Base-by-base conservation (phyloP, 768 basidiomycete genomes). In the Candolleomyces eurysporus region DNA sequence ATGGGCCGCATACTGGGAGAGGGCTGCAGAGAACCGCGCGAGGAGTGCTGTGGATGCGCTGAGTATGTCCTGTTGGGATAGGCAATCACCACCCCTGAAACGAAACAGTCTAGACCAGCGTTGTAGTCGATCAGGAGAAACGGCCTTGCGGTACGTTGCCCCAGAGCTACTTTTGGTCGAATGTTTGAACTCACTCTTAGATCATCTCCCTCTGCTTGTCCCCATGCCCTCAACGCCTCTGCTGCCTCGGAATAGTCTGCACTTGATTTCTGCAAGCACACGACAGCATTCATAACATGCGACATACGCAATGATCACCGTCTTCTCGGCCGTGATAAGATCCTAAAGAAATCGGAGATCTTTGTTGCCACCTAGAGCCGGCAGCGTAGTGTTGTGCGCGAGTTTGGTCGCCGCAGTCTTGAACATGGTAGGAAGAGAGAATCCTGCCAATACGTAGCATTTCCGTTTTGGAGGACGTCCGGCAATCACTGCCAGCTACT, bases 271-370 rank as follows among this genome's bases (percentile, higher is more conserved):
- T 88, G 88, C 46, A 91, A 64, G 36, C 36, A 55, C 50, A 10
- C n/a, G 48, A 36, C 19, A 21, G 52, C 31, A 13, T 54, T 39
- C 17, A 48, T 50, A 16, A 39, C 32, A 19, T 16, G 36, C 40
- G n/a, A 72, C 71, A 31, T 54, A 94, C 92, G 90, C 83, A 52
- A 80, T 75, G 32, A 96, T 78, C 8, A 96, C 87, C 7, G 82
- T 76, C 76, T 98, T 98, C 75, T 97, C 94, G 0, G 91, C 84
- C 2, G 86, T 89, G 59, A 98, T 98, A 64, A 96, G 80, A 68
- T 95, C 94, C 70, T 97, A 94, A 8, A 97, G 77, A 0, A 88
- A 85, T 30, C 89, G 77, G 4, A 95, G 75, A 71, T 96, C 94
- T 67, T 87, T 86, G 71, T 93, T 94, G 0, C 79, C 82, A 14